These are phyloP conservation scores for Ceratobasidium sp. DNA, from an alignment of 1,284 basidiomycete genomes.

Conservation along the genomic window DNA sequence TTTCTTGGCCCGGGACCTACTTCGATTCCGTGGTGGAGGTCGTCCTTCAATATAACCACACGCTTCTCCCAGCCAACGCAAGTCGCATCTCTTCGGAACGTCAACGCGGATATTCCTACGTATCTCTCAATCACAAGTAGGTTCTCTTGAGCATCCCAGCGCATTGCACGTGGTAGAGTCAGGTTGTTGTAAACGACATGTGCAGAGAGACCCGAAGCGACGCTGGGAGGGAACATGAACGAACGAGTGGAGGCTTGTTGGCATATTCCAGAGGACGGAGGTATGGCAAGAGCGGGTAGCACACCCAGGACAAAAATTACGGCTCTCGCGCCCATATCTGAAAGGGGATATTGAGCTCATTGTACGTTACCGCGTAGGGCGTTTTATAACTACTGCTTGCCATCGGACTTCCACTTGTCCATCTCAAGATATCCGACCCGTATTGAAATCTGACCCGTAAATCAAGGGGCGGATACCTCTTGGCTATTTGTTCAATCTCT, in stretches of 20 bases:
- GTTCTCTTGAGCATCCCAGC: constrained; percentile 58
- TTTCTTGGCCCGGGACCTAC: constrained; percentile 46
- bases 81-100: constrained; percentile 35
- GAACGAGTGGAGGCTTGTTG: constrained; percentile 1
- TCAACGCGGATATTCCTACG: constrained; percentile 59
- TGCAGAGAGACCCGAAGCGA: constrained; percentile 56
- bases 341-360: no score
- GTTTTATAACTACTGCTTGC: no score
- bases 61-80: constrained; percentile 59
- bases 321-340: no score
- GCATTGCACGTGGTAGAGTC: constrained; percentile 59
- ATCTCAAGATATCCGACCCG: no score
- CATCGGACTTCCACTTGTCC: no score
- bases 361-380: no score
- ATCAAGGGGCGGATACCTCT: no score
- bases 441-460: no score
- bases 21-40: constrained; percentile 62
- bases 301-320: no score
- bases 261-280: constrained; percentile 11
- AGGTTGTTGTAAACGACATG: constrained; percentile 59
- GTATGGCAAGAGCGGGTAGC: neutral
- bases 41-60: constrained; percentile 57
- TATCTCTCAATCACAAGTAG: constrained; percentile 62
- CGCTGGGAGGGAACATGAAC: constrained; percentile 38
- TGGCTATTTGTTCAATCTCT: no score